Conservation (phyloP, 179 eudicot species). For the Heliamphora pulchella region DNA sequence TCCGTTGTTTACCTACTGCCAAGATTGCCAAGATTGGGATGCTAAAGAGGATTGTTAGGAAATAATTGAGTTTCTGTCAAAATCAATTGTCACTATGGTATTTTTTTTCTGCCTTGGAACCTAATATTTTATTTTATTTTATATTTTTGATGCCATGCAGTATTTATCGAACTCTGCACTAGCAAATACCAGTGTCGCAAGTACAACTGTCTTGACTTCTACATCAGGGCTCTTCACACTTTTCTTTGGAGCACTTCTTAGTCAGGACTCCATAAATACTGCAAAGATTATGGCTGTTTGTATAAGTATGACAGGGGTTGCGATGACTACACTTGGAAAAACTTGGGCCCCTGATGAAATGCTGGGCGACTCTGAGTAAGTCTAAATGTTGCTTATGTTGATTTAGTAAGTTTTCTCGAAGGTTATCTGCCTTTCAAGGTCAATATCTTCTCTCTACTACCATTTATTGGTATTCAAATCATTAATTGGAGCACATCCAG, state of each 20-base stretch:
- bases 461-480: neutral
- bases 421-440: neutral
- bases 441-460: neutral
- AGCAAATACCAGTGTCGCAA: slow-evolving; percentile 65
- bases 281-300: slow-evolving; percentile 42
- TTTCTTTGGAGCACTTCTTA: slow-evolving; percentile 51
- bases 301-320: slow-evolving; percentile 60
- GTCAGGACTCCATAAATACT: slow-evolving; percentile 43
- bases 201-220: slow-evolving; percentile 54
- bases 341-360: slow-evolving; percentile 55
- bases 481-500: neutral
- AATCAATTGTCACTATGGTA: neutral
- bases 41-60: neutral
- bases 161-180: slow-evolving; percentile 53
- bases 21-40: neutral
- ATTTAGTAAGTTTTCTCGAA: neutral
- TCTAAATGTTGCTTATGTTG: neutral
- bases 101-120: neutral
- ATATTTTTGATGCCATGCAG: slow-evolving; percentile 30
- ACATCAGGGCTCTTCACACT: slow-evolving; percentile 68
- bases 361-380: slow-evolving; percentile 38
- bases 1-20: neutral
- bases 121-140: neutral
- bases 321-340: slow-evolving; percentile 54
- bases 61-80: neutral